Evolutionary conservation across 164 flowering plant genomes (phyloP).

Genomic region (Sextonia rubra): DNA sequence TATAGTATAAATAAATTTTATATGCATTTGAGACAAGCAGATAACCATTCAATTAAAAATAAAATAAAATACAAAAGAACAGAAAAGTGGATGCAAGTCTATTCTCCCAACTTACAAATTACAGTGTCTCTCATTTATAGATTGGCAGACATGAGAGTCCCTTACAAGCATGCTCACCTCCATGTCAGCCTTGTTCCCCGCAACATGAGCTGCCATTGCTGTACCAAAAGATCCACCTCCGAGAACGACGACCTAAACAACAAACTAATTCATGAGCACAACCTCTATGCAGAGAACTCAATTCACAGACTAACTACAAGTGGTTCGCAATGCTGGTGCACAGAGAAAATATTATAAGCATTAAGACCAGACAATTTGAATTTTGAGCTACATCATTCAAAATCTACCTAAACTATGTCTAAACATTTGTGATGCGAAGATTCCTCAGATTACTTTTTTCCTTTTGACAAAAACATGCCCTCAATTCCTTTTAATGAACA

Average conservation of each 20-base stretch:
- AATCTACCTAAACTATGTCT: too few species aligned
- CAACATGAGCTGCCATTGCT: constrained; percentile 97
- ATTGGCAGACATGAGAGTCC: constrained; percentile 63
- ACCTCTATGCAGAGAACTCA: background rate
- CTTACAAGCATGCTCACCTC: constrained; percentile 87
- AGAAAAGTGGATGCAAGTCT: too few species aligned
- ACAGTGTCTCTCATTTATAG: constrained; percentile 66
- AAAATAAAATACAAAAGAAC: too few species aligned
- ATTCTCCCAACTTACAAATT: constrained; percentile 43
- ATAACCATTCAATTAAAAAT: too few species aligned
- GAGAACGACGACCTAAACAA: constrained; percentile 76
- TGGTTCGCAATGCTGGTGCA: background rate
- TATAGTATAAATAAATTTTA: too few species aligned
- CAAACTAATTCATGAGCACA: background rate
- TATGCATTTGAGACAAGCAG: too few species aligned
- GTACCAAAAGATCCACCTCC: constrained; percentile 99
- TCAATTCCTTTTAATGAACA: too few species aligned
- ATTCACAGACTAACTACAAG: background rate
- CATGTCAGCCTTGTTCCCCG: constrained; percentile 57
- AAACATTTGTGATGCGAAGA: too few species aligned
- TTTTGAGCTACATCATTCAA: background rate
- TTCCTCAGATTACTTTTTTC: too few species aligned
- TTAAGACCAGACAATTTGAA: background rate
- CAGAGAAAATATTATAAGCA: background rate
- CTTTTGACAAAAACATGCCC: too few species aligned